Conservation (phyloP, 257 asterid species). For the Primulina eburnea region DNA sequence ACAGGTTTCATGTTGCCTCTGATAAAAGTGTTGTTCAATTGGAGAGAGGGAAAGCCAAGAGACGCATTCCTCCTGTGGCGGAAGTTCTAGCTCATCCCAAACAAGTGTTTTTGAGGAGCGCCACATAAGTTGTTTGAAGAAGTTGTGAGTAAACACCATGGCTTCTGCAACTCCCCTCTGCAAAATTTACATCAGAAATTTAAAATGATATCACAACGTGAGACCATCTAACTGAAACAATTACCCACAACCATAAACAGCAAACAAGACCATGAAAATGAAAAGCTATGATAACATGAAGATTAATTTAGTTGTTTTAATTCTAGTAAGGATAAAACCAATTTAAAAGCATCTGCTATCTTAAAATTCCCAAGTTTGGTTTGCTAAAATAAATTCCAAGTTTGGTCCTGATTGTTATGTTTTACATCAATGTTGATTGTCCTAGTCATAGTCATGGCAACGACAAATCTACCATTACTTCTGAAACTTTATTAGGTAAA, state of each 20-base stretch:
- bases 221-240: conserved; percentile 1
- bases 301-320: not conserved
- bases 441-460: too few species aligned
- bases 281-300: not conserved
- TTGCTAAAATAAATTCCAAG: not conserved
- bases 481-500: too few species aligned
- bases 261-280: not conserved
- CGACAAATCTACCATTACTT: too few species aligned
- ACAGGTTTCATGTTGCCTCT: conserved; percentile 92
- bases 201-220: conserved; percentile 10
- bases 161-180: conserved; percentile 94
- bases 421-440: too few species aligned
- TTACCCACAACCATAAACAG: conserved; percentile 10
- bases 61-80: conserved; percentile 84
- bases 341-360: not conserved
- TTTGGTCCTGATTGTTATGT: not conserved
- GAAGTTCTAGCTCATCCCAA: conserved; percentile 80
- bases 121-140: conserved; percentile 85
- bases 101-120: conserved; percentile 84
- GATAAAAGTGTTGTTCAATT: conserved; percentile 91
- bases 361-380: not conserved
- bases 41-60: conserved; percentile 87
- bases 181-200: conserved; percentile 23
- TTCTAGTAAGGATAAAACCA: not conserved
- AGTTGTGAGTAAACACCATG: conserved; percentile 56